A percentile compares a stretch with the other conserved stretches of the same genome.
These are phyloP conservation scores for Acanthochlamys bracteata DNA, from an alignment of 106 monocot species.

Conservation along the genomic window DNA sequence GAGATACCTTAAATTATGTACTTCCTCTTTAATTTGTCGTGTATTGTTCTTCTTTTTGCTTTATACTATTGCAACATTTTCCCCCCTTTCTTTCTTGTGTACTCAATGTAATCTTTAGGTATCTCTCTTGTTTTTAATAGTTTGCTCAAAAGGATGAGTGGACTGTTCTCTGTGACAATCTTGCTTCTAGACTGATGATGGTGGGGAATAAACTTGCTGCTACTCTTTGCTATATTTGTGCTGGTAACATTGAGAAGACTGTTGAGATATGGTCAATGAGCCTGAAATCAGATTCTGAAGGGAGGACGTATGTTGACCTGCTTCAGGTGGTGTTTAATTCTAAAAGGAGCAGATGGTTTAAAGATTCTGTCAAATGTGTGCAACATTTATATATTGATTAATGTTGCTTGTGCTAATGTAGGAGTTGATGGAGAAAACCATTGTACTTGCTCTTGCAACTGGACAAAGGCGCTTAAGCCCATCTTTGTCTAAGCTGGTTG, in stretches of 20 bases:
- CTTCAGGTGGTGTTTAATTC: slow-evolving; percentile 56
- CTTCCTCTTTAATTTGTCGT: too few relatives aligned
- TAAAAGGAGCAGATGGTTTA: neutral
- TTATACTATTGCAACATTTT: too few relatives aligned
- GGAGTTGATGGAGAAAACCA: slow-evolving; percentile 98
- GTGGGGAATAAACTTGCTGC: slow-evolving; percentile 75
- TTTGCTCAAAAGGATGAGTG: slow-evolving; percentile 91
- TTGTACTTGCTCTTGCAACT: slow-evolving; percentile 74
- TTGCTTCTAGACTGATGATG: slow-evolving; percentile 75
- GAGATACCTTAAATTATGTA: too few relatives aligned
- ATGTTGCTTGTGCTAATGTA: slow-evolving; percentile 16
- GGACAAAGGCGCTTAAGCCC: slow-evolving; percentile 68
- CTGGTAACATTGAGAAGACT: slow-evolving; percentile 94
- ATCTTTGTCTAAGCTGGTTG: slow-evolving; percentile 84
- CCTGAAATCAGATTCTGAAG: slow-evolving; percentile 50
- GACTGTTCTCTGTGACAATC: slow-evolving; percentile 75
- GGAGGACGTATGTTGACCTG: slow-evolving; percentile 71
- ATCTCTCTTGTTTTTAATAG: slow-evolving; percentile 19
- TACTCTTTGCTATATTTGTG: slow-evolving; percentile 92
- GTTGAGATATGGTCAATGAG: slow-evolving; percentile 90
- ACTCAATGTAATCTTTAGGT: neutral
- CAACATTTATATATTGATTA: slow-evolving; percentile 4
- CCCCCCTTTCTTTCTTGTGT: too few relatives aligned
- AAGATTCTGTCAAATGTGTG: neutral
- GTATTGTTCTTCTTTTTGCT: too few relatives aligned